Evolutionary conservation across 768 basidiomycete genomes (phyloP), one percentile per base, ranked within the genome.

Genomic region (Lactifluus piperatus): DNA sequence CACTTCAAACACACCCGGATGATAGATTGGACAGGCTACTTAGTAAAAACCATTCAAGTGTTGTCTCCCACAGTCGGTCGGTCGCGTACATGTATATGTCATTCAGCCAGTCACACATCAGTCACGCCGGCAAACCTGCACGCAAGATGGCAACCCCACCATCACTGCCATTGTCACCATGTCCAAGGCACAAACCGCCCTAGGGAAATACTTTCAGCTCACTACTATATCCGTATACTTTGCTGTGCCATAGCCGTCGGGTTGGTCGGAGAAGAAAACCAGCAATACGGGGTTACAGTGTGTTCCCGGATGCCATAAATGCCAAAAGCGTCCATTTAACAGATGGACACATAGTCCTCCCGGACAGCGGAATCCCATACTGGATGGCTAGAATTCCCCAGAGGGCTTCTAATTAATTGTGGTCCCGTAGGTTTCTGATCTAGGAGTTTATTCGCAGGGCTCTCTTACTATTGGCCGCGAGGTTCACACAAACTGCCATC

Each of bases 241-340:
- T 37, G 48, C 47, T 24, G 56, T 57, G 48, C 39, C 14, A 24
- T 39, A 37, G 22, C 27, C 13, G 47, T 57, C 56, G 56, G 56
- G 48, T 18, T 43, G 0, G 56, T 57, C 56, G 56, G 56, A 4
- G 54, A 13, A 3, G 22, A 37, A 26, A 29, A 2, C 4, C 8
- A 26, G 26, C 18, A 27, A 5, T n/a, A 44, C 7, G 41, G 27
- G 39, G 52, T 16, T 50, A 24, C 9, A 47, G 47, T 0, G 1
- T 26, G 1, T 43, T 39, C 56, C 48, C 30, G 26, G 16, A n/a
- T 57, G 48, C 39, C 56, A 22, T 57, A 50, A 56, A 13, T 0
- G 6, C 11, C 3, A 18, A 46, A 14, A 34, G 34, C 34, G 37
- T n/a, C 46, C 47, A 27, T 16, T 26, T 29, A 47, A 55, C 34